phyloP scores from a whole-genome alignment of 208 protist species.

The Herpetomonas tarakana region DNA sequence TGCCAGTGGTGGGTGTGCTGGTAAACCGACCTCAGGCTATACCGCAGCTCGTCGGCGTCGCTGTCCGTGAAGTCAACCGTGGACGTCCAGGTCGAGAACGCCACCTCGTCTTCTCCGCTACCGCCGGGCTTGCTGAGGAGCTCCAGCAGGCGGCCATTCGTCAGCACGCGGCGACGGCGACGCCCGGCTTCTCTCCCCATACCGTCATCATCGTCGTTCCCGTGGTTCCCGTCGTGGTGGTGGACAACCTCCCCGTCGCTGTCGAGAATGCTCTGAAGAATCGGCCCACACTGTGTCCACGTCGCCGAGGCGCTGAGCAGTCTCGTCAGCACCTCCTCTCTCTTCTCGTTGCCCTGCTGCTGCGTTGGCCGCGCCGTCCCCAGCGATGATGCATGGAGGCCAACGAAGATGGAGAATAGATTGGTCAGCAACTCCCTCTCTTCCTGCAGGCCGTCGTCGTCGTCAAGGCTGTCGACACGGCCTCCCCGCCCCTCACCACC shows the following conservation, averaged over 20 bases:
- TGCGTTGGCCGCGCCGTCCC: too few relatives aligned
- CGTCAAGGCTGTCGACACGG: too few relatives aligned
- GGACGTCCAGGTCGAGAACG: background rate
- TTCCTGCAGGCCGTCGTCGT: background rate
- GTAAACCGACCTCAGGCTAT: background rate
- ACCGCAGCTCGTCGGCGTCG: conserved; percentile 6
- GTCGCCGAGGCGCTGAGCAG: background rate
- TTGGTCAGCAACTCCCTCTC: background rate
- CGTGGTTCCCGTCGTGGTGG: too few relatives aligned
- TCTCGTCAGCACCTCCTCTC: background rate
- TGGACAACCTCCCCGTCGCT: background rate
- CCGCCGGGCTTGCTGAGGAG: background rate
- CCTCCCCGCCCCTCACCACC: too few relatives aligned
- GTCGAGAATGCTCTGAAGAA: background rate
- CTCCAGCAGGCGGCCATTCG: background rate
- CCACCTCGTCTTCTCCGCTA: background rate
- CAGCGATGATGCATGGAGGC: too few relatives aligned
- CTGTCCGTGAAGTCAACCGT: background rate
- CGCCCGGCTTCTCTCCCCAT: too few relatives aligned
- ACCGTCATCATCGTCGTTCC: too few relatives aligned
- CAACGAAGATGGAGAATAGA: too few relatives aligned
- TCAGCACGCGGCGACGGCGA: background rate
- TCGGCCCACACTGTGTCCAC: background rate
- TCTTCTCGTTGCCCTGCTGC: background rate
- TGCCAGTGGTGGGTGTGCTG: conserved; percentile 3